phyloP scores from a whole-genome alignment of 169 alveolate genomes.

The Plasmodium vivax region DNA sequence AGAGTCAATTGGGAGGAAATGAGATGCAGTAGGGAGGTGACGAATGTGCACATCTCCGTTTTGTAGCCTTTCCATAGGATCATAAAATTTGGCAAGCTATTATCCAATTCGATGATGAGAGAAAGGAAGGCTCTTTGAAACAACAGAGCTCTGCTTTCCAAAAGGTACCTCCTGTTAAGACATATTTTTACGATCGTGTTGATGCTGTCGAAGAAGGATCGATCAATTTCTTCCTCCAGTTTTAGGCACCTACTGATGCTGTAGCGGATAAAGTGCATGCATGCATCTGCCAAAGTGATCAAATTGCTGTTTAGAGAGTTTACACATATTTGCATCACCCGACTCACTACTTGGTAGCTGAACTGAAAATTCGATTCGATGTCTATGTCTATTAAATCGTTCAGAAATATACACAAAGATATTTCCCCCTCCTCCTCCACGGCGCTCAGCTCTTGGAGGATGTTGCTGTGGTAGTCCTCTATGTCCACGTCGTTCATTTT shows the following conservation, averaged over 20 bases:
- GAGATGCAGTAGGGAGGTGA: conserved; percentile 14
- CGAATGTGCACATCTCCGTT: conserved; percentile 2
- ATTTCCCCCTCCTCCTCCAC: conserved; percentile 67
- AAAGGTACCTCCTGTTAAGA: conserved; percentile 17
- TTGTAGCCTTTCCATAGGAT: conserved; percentile 40
- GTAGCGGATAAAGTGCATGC: conserved; percentile 72
- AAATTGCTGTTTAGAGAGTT: conserved; percentile 40
- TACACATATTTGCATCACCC: conserved; percentile 51
- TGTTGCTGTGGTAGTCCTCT: conserved; percentile 52
- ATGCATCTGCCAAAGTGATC: conserved; percentile 27
- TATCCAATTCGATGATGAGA: conserved; percentile 45
- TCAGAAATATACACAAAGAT: conserved; percentile 45
- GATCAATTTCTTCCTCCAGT: conserved; percentile 39
- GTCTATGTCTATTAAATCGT: conserved; percentile 66
- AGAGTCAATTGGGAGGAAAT: conserved; percentile 22
- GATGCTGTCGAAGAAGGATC: conserved; percentile 19
- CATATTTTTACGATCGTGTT: conserved; percentile 31
- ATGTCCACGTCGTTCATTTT: conserved; percentile 56
- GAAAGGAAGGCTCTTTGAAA: conserved; percentile 56
- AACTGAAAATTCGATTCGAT: conserved; percentile 67
- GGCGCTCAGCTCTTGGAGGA: conserved; percentile 56
- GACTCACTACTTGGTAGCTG: conserved; percentile 35
- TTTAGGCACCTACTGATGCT: conserved; percentile 41
- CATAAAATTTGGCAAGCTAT: neutral
- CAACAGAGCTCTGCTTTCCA: conserved; percentile 3